Evolutionary conservation across 176 grass and related monocot genomes (phyloP), one percentile per base, ranked within the genome.

Genomic region (Juncus inflexus): DNA sequence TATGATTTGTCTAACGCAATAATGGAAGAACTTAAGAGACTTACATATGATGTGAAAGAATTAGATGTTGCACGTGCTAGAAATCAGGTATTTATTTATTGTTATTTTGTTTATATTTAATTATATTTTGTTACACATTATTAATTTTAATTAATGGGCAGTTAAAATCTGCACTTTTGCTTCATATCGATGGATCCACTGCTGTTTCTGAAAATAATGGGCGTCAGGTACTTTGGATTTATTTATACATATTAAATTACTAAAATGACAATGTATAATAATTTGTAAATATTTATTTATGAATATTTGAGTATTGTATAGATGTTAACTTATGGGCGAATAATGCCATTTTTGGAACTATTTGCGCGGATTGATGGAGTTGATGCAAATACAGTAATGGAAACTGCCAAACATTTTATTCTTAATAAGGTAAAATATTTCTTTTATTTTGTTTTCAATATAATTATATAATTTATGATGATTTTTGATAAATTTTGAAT

Each of bases 331-430:
- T 99, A 92, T 78, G 78, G 94, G 11, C 75, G 88, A 79, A 52
- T 89, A 55, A 69, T 99, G 82, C 88, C 88, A 53, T 92, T 86
- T 52, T 37, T 86, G 43, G 94, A 99, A 55, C 89, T 99, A 62
- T 90, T 99, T 90, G 83, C 85, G 40, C 83, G 94, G 52, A 90
- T 99, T 62, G 94, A 99, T 86, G 94, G 87, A 51, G 83, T 99
- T 77, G 94, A 89, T 78, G 64, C 78, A 69, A 60, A 62, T 79
- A 77, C 80, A 56, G 11, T 92, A 73, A 99, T 86, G 85, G 83
- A 99, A 79, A 99, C 85, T 36, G 89, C 88, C 5, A 86, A 83
- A 64, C 47, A 86, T 16, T 89, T 82, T 68, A 86, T 99, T 84
- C 63, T 90, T 56, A 63, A 99, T 65, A 90, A 89, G 94, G 94